These are phyloP conservation scores for Spongospora subterranea DNA, from an alignment of 208 protist species.

Conservation along the genomic window DNA sequence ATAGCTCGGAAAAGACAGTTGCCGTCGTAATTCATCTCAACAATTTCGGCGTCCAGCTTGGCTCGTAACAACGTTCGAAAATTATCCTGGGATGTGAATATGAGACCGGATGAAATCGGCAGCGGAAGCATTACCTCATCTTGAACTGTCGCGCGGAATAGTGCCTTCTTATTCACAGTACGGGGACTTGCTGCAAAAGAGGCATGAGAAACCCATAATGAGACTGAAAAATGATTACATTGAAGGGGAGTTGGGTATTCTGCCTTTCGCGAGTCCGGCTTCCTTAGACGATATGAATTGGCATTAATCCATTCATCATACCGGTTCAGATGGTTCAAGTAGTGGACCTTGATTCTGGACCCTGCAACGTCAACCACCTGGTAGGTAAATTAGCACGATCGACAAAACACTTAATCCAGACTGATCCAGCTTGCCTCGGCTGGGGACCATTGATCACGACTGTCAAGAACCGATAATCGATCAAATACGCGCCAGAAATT, in stretches of 20 bases:
- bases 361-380: neutral
- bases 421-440: constrained; percentile 1
- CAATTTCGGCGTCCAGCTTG: constrained; percentile 53
- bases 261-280: neutral
- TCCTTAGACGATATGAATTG: constrained; percentile 19
- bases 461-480: constrained; percentile 1
- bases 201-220: no score
- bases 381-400: neutral
- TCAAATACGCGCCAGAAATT: neutral
- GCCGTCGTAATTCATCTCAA: constrained; percentile 63
- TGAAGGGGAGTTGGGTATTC: neutral
- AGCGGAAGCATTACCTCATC: constrained; percentile 4
- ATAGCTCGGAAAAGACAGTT: constrained; percentile 69
- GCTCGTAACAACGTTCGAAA: neutral
- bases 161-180: neutral
- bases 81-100: constrained; percentile 9
- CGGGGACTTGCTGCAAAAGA: neutral
- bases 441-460: neutral
- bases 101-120: neutral
- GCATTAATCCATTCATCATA: constrained; percentile 41
- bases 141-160: constrained; percentile 6
- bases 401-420: neutral
- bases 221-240: no score
- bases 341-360: constrained; percentile 32
- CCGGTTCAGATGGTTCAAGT: neutral